phyloP scores from a whole-genome alignment of 2,329 filamentous ascomycete species.

The Cryphonectria japonica region DNA sequence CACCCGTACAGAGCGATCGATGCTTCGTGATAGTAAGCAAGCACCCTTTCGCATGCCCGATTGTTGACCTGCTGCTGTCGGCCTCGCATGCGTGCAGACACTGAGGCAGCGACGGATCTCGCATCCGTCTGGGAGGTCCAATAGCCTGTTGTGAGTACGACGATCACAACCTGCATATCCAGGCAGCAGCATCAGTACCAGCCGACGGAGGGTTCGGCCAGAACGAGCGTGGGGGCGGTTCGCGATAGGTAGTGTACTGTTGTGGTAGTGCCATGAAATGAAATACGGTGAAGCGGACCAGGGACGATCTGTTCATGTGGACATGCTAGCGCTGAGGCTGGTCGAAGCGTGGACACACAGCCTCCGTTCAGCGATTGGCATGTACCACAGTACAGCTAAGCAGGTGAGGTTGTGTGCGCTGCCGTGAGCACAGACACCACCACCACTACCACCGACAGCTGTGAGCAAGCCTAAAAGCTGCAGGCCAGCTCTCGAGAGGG shows the following conservation, averaged over 20 bases:
- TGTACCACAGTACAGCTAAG: neutral
- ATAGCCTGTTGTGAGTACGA: neutral
- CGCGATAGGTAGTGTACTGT: neutral
- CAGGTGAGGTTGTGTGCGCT: neutral
- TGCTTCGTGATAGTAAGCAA: neutral
- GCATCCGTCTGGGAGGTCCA: neutral
- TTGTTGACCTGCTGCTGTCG: neutral
- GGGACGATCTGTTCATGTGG: neutral
- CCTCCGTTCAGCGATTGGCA: neutral
- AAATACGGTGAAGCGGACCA: neutral
- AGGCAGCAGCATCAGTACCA: neutral
- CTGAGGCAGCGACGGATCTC: neutral
- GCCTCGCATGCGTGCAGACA: neutral
- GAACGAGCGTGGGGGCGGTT: neutral
- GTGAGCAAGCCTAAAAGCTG: neutral
- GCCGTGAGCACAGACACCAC: neutral
- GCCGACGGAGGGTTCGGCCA: neutral
- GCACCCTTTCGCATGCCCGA: neutral
- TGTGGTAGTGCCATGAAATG: neutral
- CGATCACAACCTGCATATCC: neutral
- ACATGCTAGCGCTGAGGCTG: constrained; percentile 2
- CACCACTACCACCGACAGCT: neutral
- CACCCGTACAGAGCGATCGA: neutral
- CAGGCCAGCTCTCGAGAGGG: neutral
- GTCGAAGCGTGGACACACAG: neutral